phyloP scores from a whole-genome alignment of 768 basidiomycete genomes.

The Tricholoma terreum region DNA sequence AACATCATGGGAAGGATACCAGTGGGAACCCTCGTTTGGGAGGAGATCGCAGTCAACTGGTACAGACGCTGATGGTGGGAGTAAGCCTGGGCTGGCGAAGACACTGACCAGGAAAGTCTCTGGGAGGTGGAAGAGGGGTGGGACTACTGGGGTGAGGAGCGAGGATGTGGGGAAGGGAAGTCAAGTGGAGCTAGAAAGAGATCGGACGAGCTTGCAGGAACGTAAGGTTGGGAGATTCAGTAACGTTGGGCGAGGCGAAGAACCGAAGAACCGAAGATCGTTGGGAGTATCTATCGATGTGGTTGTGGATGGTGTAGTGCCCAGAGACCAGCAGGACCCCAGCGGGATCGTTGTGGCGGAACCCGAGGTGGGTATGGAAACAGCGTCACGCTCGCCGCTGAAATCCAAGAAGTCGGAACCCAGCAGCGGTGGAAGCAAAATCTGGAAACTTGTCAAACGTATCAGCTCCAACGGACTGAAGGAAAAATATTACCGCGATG shows the following conservation, averaged over 20 bases:
- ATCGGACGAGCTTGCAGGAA: slow-evolving; percentile 35
- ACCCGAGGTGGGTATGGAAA: background rate
- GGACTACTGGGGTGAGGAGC: slow-evolving; percentile 7
- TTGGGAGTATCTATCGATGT: slow-evolving; percentile 34
- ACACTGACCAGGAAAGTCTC: slow-evolving; percentile 36
- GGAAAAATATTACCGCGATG: slow-evolving; percentile 42
- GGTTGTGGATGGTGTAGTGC: slow-evolving; percentile 13
- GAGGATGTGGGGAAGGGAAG: slow-evolving; percentile 1
- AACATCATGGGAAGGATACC: slow-evolving; percentile 20
- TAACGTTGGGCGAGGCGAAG: slow-evolving; percentile 14
- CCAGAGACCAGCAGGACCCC: background rate
- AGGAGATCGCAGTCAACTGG: background rate
- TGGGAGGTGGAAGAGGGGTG: slow-evolving; percentile 29
- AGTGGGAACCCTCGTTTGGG: background rate
- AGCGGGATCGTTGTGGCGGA: background rate
- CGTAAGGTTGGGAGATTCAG: slow-evolving; percentile 15
- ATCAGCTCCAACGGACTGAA: slow-evolving; percentile 63
- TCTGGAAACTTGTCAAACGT: slow-evolving; percentile 71
- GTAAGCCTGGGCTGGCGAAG: slow-evolving; percentile 15
- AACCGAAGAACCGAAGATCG: slow-evolving; percentile 20
- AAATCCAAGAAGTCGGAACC: background rate
- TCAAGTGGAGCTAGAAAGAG: slow-evolving; percentile 4
- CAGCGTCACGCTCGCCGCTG: background rate
- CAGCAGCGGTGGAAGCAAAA: slow-evolving; percentile 36
- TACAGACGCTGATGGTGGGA: slow-evolving; percentile 1